Conservation (phyloP, 495 filamentous ascomycete genomes). For the Penicillium verhagenii region DNA sequence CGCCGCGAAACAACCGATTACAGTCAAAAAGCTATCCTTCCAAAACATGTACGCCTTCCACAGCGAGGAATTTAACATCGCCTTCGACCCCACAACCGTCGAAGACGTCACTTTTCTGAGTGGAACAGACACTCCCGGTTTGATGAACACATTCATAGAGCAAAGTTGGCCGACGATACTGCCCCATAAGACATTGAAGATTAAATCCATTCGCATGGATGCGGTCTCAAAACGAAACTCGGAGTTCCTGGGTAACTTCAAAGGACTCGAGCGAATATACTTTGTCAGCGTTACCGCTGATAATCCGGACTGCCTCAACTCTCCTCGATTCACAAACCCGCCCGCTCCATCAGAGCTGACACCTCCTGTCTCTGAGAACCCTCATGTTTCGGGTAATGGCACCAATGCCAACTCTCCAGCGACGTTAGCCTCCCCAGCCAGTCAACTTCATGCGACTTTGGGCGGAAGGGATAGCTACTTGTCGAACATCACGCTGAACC, state of each 20-base stretch:
- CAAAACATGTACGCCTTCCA: constrained; percentile 60
- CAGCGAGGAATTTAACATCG: constrained; percentile 38
- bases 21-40: constrained; percentile 48
- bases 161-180: constrained; percentile 44
- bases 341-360: constrained; percentile 24
- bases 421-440: constrained; percentile 25
- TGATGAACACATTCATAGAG: constrained; percentile 56
- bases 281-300: constrained; percentile 41
- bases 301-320: constrained; percentile 30
- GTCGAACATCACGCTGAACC: constrained; percentile 43
- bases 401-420: constrained; percentile 23
- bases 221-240: constrained; percentile 37
- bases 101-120: constrained; percentile 55
- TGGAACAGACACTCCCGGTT: constrained; percentile 35
- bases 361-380: constrained; percentile 27
- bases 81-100: constrained; percentile 40
- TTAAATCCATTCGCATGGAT: constrained; percentile 47
- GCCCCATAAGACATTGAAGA: constrained; percentile 17
- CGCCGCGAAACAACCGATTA: constrained; percentile 41
- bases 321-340: constrained; percentile 18
- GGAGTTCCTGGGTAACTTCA: constrained; percentile 38
- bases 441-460: constrained; percentile 21
- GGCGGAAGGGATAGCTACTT: constrained; percentile 46
- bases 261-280: constrained; percentile 45
- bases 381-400: constrained; percentile 5